Conservation (phyloP, 1,284 basidiomycete species). For the Chalciporus sp. region DNA sequence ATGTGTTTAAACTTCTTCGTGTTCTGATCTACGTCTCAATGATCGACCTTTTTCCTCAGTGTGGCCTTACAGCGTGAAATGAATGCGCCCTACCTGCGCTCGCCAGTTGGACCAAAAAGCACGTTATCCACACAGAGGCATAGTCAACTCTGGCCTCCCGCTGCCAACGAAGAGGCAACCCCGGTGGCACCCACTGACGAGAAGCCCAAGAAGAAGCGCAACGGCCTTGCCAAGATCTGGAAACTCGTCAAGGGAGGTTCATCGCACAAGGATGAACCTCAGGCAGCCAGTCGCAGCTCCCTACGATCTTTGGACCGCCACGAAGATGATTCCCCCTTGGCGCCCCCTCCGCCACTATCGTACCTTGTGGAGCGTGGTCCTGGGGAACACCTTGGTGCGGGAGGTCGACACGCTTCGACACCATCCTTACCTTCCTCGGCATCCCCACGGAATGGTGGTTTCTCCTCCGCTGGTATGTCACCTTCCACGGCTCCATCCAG, state of each 20-base stretch:
- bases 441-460: conserved; percentile 53
- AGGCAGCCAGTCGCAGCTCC: conserved; percentile 19
- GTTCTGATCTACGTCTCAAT: conserved; percentile 12
- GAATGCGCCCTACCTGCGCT: conserved; percentile 41
- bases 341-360: conserved; percentile 83
- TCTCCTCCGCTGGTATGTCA: conserved; percentile 60
- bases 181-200: conserved; percentile 31
- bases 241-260: conserved; percentile 68
- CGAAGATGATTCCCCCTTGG: conserved; percentile 73
- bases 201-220: conserved; percentile 71
- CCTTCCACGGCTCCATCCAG: conserved; percentile 74
- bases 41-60: conserved; percentile 39
- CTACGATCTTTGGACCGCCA: conserved; percentile 44
- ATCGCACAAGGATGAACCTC: conserved; percentile 41
- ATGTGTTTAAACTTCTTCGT: conserved; percentile 38
- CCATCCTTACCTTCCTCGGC: conserved; percentile 62
- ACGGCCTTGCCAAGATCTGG: conserved; percentile 83
- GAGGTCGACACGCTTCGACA: conserved; percentile 63
- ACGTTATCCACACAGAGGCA: conserved; percentile 47
- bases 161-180: conserved; percentile 37
- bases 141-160: conserved; percentile 58
- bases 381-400: conserved; percentile 43
- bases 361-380: conserved; percentile 77
- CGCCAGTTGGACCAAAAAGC: conserved; percentile 45
- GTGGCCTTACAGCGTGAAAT: conserved; percentile 74